Conservation (phyloP, 176 grass and related monocot species). For the Oryza longistaminata region DNA sequence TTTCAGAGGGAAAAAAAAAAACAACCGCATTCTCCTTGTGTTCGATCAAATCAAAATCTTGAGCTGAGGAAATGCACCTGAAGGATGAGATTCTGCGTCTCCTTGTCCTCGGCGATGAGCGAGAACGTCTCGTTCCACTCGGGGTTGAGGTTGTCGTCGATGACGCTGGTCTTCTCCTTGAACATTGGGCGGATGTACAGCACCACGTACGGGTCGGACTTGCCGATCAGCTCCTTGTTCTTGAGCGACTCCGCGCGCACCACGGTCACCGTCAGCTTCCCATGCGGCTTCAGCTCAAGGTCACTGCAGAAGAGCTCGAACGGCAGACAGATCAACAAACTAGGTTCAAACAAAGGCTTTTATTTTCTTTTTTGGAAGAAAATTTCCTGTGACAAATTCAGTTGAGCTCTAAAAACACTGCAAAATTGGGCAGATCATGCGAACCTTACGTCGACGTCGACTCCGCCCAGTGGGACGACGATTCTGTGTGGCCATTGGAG, state of each 20-base stretch:
- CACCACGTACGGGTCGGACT: slow-evolving; percentile 93
- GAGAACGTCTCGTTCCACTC: slow-evolving; percentile 90
- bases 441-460: slow-evolving; percentile 78
- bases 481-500: slow-evolving; percentile 98
- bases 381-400: slow-evolving; percentile 8
- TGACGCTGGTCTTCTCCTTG: slow-evolving; percentile 83
- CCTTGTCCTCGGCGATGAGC: slow-evolving; percentile 85
- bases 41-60: not conserved
- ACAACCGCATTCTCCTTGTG: not conserved
- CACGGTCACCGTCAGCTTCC: slow-evolving; percentile 72
- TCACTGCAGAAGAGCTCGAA: slow-evolving; percentile 56
- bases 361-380: not conserved
- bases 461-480: slow-evolving; percentile 84
- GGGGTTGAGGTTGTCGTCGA: slow-evolving; percentile 87
- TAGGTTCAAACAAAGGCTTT: no score
- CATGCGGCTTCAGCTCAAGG: slow-evolving; percentile 91
- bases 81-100: slow-evolving; percentile 77
- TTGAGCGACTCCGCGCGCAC: slow-evolving; percentile 71
- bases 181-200: slow-evolving; percentile 91
- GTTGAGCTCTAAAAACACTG: not conserved
- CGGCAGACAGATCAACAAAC: not conserved
- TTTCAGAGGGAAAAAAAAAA: not conserved
- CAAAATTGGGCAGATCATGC: not conserved
- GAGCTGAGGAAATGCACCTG: slow-evolving; percentile 43
- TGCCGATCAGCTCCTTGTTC: slow-evolving; percentile 96